phyloP scores from a whole-genome alignment of 495 filamentous ascomycete species.

The Mytilinidion resinicola region DNA sequence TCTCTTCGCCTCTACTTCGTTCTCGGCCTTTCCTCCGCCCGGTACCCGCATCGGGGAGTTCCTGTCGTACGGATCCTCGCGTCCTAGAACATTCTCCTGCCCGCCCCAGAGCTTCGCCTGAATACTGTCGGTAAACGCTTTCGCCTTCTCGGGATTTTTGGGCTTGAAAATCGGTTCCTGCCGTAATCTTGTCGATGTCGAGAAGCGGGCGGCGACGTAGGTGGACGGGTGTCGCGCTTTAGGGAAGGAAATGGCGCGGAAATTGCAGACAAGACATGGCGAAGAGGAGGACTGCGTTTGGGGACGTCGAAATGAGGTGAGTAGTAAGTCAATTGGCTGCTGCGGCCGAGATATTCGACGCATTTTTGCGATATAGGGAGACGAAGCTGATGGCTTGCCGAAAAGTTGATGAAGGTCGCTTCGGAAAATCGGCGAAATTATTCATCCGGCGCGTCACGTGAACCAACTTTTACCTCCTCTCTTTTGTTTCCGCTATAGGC shows the following conservation, averaged over 20 bases:
- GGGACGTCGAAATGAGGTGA: not conserved
- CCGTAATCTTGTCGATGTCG: not conserved
- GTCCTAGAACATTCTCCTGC: not conserved
- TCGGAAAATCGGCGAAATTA: too few relatives aligned
- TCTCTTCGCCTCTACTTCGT: not conserved
- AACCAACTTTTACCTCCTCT: too few relatives aligned
- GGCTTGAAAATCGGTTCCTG: not conserved
- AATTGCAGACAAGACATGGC: not conserved
- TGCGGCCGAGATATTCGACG: not conserved
- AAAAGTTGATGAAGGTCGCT: too few relatives aligned
- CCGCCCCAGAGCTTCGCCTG: not conserved
- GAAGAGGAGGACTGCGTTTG: not conserved
- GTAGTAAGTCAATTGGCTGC: constrained; percentile 1
- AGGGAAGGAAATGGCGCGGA: not conserved
- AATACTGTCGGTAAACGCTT: not conserved
- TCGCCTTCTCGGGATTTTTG: not conserved
- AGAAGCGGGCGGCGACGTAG: not conserved
- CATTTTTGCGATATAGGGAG: not conserved
- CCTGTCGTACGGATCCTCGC: not conserved
- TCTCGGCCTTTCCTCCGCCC: not conserved
- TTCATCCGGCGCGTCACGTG: too few relatives aligned
- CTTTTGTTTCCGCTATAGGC: too few relatives aligned
- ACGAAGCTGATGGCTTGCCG: not conserved
- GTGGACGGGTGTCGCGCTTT: not conserved
- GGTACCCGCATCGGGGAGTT: not conserved